phyloP scores from a whole-genome alignment of 148 eudicot genomes.

The Camellia granthamiana region DNA sequence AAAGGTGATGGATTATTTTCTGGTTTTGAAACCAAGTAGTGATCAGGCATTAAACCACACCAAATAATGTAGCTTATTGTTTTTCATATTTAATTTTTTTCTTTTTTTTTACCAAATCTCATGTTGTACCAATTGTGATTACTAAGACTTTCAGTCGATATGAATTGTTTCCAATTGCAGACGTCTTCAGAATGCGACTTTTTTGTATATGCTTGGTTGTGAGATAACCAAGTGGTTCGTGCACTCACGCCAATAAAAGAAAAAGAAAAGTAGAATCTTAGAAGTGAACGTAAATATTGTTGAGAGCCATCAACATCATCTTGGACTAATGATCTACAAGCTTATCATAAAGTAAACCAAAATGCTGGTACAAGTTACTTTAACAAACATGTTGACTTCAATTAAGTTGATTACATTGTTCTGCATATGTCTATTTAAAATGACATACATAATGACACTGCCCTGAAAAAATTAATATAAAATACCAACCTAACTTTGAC shows the following conservation, averaged over 20 bases:
- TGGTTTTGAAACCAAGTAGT: neutral
- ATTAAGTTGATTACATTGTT: neutral
- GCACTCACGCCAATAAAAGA: neutral
- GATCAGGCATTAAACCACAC: neutral
- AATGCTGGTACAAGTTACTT: neutral
- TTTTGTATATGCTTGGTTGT: neutral
- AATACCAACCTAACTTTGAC: constrained; percentile 9
- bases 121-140: neutral
- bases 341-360: neutral
- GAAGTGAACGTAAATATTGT: neutral
- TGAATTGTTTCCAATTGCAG: constrained; percentile 7
- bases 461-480: neutral
- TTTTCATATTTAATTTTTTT: neutral
- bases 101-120: neutral
- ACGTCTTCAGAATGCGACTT: neutral
- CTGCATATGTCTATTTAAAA: neutral
- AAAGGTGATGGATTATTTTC: neutral
- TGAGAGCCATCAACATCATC: neutral
- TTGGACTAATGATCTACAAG: neutral
- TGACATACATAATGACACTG: neutral
- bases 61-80: neutral
- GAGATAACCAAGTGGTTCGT: neutral
- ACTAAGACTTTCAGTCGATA: neutral
- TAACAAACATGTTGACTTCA: neutral
- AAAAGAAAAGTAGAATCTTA: neutral